phyloP scores from a whole-genome alignment of 345 rosid species.

The Brassica cretica region DNA sequence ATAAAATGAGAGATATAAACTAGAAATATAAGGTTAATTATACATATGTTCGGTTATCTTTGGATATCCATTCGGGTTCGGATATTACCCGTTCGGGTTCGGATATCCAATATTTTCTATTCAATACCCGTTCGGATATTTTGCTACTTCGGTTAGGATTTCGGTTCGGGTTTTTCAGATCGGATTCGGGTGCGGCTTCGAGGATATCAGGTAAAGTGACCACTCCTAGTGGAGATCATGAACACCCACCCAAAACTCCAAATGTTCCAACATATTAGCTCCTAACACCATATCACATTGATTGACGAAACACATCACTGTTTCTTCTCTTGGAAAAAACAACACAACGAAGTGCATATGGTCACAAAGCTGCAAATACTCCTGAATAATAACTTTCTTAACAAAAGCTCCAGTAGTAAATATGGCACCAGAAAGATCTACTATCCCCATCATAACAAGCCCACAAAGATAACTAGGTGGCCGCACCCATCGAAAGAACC shows the following conservation, averaged over 20 bases:
- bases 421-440: background rate
- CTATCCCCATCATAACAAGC: background rate
- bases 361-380: background rate
- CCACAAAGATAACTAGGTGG: background rate
- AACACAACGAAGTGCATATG: background rate
- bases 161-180: too few relatives aligned
- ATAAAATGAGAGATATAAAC: too few relatives aligned
- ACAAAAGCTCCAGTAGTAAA: background rate
- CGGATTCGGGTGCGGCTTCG: too few relatives aligned
- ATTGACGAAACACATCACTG: background rate
- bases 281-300: background rate
- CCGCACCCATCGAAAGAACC: background rate
- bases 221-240: too few relatives aligned
- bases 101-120: too few relatives aligned
- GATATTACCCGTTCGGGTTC: too few relatives aligned
- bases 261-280: background rate
- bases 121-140: too few relatives aligned
- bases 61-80: too few relatives aligned
- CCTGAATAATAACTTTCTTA: background rate
- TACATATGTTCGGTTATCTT: too few relatives aligned
- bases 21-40: too few relatives aligned
- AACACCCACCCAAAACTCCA: background rate
- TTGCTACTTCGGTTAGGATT: too few relatives aligned
- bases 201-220: too few relatives aligned
- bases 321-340: background rate